These are phyloP conservation scores for Cymodocea nodosa DNA, from an alignment of 116 monocot genomes.

Conservation along the genomic window DNA sequence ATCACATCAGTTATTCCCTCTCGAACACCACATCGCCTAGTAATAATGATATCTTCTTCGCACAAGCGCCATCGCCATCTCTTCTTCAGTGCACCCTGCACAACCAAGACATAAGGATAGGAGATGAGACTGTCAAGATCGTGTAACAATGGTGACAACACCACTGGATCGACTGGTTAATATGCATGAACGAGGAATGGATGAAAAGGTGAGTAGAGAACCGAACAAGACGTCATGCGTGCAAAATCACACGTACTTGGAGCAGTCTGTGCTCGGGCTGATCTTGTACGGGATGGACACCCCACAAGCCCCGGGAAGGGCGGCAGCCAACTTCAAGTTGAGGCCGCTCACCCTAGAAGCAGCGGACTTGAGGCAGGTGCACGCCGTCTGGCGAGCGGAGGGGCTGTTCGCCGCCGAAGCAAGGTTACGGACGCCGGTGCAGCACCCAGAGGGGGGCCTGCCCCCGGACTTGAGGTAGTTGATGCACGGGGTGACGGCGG, in stretches of 20 bases:
- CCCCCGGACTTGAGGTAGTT: neutral
- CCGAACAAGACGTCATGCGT: too few species aligned
- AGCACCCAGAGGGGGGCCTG: neutral
- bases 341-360: slow-evolving; percentile 1
- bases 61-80: too few species aligned
- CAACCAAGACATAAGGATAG: too few species aligned
- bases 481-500: neutral
- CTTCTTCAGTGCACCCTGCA: too few species aligned
- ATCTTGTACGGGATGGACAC: slow-evolving; percentile 9
- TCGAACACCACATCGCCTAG: too few species aligned
- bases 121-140: too few species aligned
- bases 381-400: neutral
- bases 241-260: slow-evolving; percentile 2
- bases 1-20: too few species aligned
- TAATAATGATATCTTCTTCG: too few species aligned
- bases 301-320: slow-evolving; percentile 27
- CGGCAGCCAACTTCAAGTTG: slow-evolving; percentile 5
- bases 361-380: slow-evolving; percentile 6
- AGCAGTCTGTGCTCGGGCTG: slow-evolving; percentile 11
- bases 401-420: neutral
- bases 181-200: too few species aligned
- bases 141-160: too few species aligned
- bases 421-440: neutral
- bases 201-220: too few species aligned
- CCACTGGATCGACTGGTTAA: too few species aligned